Conservation (phyloP, 805 yeast genomes). For the Hanseniaspora lachancei region DNA sequence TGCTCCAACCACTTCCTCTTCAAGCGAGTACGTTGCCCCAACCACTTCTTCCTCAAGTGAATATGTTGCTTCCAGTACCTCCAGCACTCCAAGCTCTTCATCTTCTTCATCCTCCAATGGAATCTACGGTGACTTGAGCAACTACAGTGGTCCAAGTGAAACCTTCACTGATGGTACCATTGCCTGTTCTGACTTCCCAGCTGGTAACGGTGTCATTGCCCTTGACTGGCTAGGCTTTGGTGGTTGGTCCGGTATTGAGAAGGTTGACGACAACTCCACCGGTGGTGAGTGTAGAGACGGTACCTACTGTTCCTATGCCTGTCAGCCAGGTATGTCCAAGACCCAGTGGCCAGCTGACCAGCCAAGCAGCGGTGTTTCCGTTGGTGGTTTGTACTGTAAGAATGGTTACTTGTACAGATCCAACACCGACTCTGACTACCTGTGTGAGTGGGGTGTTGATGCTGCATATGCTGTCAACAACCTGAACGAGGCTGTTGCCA, state of each 20-base stretch:
- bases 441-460: constrained; percentile 79
- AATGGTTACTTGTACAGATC: constrained; percentile 74
- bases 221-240: constrained; percentile 63
- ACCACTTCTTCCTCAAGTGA: constrained; percentile 26
- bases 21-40: constrained; percentile 25
- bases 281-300: constrained; percentile 67
- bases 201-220: constrained; percentile 72
- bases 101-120: constrained; percentile 26
- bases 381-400: constrained; percentile 86
- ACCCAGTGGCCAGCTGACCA: constrained; percentile 91
- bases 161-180: constrained; percentile 53
- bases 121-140: constrained; percentile 37
- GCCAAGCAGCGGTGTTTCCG: constrained; percentile 78
- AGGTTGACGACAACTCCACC: constrained; percentile 47
- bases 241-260: constrained; percentile 64
- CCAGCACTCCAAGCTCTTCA: constrained; percentile 24
- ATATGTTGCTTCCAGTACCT: constrained; percentile 16
- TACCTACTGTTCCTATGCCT: constrained; percentile 90
- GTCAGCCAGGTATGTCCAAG: constrained; percentile 98
- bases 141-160: constrained; percentile 35
- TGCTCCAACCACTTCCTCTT: constrained; percentile 19
- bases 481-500: constrained; percentile 54
- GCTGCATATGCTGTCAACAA: constrained; percentile 58
- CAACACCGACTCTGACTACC: constrained; percentile 48
- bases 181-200: constrained; percentile 57